phyloP scores from a whole-genome alignment of 2,329 filamentous ascomycete species.

The Neoscytalidium dimidiatum region DNA sequence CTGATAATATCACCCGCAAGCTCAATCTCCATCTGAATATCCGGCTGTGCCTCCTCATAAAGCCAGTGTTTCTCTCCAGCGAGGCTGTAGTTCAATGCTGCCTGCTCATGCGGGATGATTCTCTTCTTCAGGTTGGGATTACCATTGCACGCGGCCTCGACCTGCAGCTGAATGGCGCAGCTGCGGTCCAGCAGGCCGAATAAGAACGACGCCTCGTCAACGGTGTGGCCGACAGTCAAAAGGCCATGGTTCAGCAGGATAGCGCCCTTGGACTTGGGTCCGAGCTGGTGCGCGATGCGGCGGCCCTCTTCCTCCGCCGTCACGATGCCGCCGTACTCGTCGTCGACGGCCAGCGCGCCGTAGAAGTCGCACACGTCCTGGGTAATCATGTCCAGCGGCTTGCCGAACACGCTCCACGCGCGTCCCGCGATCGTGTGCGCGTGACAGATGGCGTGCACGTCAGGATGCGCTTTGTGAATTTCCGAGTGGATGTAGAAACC shows the following conservation, averaged over 20 bases:
- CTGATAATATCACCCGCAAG: background rate
- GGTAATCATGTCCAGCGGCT: slow-evolving; percentile 69
- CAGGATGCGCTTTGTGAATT: slow-evolving; percentile 64
- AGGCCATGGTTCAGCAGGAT: slow-evolving; percentile 73
- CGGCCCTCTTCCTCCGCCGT: slow-evolving; percentile 64
- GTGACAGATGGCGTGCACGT: slow-evolving; percentile 69
- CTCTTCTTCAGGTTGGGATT: background rate
- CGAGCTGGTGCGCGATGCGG: slow-evolving; percentile 64
- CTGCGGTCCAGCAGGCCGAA: slow-evolving; percentile 69
- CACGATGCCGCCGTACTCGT: slow-evolving; percentile 65
- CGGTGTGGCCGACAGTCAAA: slow-evolving; percentile 68
- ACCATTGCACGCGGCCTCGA: slow-evolving; percentile 59
- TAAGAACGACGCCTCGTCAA: slow-evolving; percentile 73
- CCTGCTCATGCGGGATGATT: background rate
- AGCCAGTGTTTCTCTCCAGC: background rate
- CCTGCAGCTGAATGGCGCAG: slow-evolving; percentile 67
- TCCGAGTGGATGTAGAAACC: slow-evolving; percentile 71
- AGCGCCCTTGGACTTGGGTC: slow-evolving; percentile 59
- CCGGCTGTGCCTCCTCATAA: background rate
- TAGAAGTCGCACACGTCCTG: slow-evolving; percentile 68
- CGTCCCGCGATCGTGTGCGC: slow-evolving; percentile 66
- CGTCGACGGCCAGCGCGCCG: slow-evolving; percentile 64
- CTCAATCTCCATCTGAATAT: background rate
- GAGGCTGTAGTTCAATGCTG: background rate
- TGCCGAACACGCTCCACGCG: slow-evolving; percentile 67